phyloP scores from a whole-genome alignment of 805 yeast genomes.

The Spencermartinsiella europaea region DNA sequence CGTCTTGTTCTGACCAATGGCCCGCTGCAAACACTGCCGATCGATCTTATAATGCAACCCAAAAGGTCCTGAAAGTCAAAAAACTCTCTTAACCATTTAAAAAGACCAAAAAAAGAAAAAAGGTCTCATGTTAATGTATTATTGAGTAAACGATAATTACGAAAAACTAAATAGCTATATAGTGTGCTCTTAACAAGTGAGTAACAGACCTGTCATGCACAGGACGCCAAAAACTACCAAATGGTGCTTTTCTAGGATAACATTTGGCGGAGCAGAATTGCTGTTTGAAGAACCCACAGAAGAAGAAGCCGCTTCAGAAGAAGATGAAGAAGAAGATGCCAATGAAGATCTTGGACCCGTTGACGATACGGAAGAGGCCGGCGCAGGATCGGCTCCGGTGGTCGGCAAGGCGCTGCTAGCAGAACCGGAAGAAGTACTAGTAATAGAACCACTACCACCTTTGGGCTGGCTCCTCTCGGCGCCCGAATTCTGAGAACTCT shows the following conservation, averaged over 20 bases:
- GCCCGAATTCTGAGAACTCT: slow-evolving; percentile 1
- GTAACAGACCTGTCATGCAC: too few relatives aligned
- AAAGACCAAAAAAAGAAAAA: not conserved
- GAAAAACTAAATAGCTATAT: not conserved
- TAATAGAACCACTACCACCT: not conserved
- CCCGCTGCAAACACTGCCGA: too few relatives aligned
- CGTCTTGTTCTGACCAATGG: too few relatives aligned
- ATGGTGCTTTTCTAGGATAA: too few relatives aligned
- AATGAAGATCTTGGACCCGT: not conserved
- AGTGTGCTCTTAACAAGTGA: too few relatives aligned
- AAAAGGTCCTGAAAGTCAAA: too few relatives aligned
- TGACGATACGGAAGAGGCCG: not conserved
- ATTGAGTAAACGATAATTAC: not conserved
- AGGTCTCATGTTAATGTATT: not conserved
- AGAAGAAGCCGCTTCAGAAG: not conserved
- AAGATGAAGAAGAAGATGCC: slow-evolving; percentile 2
- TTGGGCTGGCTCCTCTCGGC: not conserved
- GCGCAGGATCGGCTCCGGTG: not conserved
- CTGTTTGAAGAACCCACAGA: not conserved
- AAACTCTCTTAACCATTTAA: too few relatives aligned
- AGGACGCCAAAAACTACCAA: too few relatives aligned
- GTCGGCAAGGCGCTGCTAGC: not conserved
- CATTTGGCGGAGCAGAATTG: not conserved
- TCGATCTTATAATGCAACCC: too few relatives aligned
- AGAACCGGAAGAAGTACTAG: slow-evolving; percentile 1